Evolutionary conservation across 2,329 filamentous ascomycete species (phyloP), one percentile per base, ranked within the genome.

Genomic region (Aureobasidium sp.): DNA sequence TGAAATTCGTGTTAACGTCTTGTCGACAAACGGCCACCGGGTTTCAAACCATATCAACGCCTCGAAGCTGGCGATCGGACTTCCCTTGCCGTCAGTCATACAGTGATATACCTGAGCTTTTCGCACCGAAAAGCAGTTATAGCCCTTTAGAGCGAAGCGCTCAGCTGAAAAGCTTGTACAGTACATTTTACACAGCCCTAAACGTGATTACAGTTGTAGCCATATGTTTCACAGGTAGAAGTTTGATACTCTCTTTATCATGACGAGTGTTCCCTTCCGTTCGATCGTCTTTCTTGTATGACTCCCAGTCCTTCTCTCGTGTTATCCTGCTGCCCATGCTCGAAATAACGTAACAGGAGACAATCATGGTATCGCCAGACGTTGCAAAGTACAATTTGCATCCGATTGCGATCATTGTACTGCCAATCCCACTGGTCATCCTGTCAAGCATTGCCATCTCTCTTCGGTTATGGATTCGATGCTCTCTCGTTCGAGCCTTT

Each of bases 301-400:
- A 20, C 20, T 20, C 20, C 20, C 20, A 20, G 20, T 20, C 20
- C 20, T 20, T 8, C 27, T 32, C 5, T 42, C n/a, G 8, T 17
- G 15, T 7, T 8, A 5, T 13, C 26, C 20, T 12, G 23, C 20
- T 44, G 13, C 29, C 7, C 26, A 42, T 55, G 39, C 20, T 47
- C 17, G 17, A 17, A 41, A n/a, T 26, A 10, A 46, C 20, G 6
- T 47, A 42, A 47, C 34, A 27, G 34, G 9, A 12, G 10, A 17
- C 20, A 44, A 61, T 4, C 15, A 61, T 61, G 57, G 29, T 61
- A 1, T 61, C 57, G 17, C 57, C 57, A 36, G 57, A 61, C 36
- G 57, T 61, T 36, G 57, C 57, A 27, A 15, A 29, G 37, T 61
- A 51, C n/a, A 47, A 47, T 41, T 27, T 61, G 3, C 46, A 61